These are phyloP conservation scores for Aspergillaceae sp. DNA, from an alignment of 2,329 filamentous ascomycete species.

Conservation along the genomic window DNA sequence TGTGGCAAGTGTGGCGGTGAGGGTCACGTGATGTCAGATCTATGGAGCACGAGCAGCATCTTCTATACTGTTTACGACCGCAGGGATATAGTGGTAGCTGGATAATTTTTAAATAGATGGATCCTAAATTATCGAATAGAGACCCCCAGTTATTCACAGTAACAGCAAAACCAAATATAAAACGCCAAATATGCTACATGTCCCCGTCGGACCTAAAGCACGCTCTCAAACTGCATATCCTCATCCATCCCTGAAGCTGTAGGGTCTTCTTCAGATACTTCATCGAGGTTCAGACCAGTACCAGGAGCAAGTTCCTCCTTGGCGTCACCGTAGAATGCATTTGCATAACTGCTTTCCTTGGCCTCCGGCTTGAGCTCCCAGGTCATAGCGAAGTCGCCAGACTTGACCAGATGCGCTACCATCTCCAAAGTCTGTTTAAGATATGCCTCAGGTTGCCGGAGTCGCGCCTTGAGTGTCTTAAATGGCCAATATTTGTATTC, in stretches of 20 bases:
- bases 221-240: slow-evolving; percentile 71
- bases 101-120: no score
- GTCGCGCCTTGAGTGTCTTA: slow-evolving; percentile 66
- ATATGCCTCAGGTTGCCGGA: slow-evolving; percentile 87
- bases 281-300: slow-evolving; percentile 40
- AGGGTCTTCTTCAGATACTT: slow-evolving; percentile 43
- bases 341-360: slow-evolving; percentile 43
- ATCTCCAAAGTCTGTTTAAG: slow-evolving; percentile 76
- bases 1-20: slow-evolving; percentile 1
- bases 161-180: slow-evolving; percentile 1
- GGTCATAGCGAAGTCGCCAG: slow-evolving; percentile 73
- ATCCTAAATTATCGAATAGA: no score
- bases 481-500: slow-evolving; percentile 91
- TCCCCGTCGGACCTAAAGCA: slow-evolving; percentile 33
- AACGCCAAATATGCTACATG: slow-evolving; percentile 17
- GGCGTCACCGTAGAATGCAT: slow-evolving; percentile 36
- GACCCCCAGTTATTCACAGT: no score
- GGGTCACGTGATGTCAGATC: neutral
- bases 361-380: slow-evolving; percentile 74
- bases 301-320: slow-evolving; percentile 46
- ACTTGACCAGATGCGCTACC: slow-evolving; percentile 73
- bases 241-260: slow-evolving; percentile 49
- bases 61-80: no score
- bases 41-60: neutral
- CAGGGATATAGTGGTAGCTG: no score